A percentile compares a stretch with the other conserved stretches of the same genome.
Evolutionary conservation across 305 asterid species (phyloP).

Genomic region (Solanum hybrid): DNA sequence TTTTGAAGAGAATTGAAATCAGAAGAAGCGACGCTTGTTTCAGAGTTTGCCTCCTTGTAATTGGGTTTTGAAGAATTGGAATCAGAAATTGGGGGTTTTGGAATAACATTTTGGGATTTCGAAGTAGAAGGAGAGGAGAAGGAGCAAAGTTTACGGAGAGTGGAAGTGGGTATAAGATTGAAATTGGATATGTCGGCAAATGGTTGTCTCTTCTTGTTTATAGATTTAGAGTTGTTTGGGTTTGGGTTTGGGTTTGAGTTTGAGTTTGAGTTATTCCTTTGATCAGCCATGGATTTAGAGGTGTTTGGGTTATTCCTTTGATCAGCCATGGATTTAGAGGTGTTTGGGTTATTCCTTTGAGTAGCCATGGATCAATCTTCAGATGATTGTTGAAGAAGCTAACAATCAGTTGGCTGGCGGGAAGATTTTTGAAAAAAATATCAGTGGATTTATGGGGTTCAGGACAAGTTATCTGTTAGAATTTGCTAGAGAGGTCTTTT

Average conservation of each 20-base stretch:
- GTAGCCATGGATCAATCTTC: not conserved
- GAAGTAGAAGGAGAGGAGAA: constrained; percentile 12
- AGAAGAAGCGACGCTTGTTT: constrained; percentile 57
- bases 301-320: not conserved
- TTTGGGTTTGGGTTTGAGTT: not conserved
- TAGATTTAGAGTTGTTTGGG: not conserved
- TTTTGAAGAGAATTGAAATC: constrained; percentile 18
- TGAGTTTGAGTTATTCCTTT: not conserved
- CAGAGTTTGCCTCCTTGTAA: constrained; percentile 18
- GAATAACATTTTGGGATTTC: not conserved
- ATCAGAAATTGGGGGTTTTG: constrained; percentile 23
- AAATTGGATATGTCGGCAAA: constrained; percentile 44
- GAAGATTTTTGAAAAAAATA: not conserved
- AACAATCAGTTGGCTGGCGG: constrained; percentile 1
- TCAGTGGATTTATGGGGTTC: not conserved
- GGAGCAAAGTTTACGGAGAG: constrained; percentile 47
- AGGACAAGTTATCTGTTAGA: not conserved
- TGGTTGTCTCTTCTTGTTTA: constrained; percentile 24
- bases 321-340: not conserved
- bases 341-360: not conserved
- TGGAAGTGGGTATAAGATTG: constrained; percentile 42
- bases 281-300: not conserved
- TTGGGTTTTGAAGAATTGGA: constrained; percentile 14
- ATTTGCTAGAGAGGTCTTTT: not conserved
- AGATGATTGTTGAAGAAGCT: not conserved